Evolutionary conservation across 495 filamentous ascomycete genomes (phyloP).

Genomic region (Podospora pseudopauciseta): DNA sequence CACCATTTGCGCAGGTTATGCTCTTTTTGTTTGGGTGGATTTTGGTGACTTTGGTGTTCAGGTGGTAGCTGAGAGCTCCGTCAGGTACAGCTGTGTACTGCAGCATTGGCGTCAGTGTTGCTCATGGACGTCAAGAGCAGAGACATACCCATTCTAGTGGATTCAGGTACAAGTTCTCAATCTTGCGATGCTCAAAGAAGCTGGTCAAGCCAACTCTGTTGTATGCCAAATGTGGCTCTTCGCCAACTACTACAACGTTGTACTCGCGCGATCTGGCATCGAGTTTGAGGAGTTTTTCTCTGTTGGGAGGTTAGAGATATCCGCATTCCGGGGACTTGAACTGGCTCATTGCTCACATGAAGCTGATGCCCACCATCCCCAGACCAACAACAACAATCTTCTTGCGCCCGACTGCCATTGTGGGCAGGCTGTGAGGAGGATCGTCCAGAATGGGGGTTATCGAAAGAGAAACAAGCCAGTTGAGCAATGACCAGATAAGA

Average conservation of each 20-base stretch:
- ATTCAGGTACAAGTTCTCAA: constrained; percentile 89
- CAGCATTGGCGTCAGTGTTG: not conserved
- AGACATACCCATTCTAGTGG: constrained; percentile 77
- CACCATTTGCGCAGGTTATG: constrained; percentile 67
- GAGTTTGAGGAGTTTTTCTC: constrained; percentile 87
- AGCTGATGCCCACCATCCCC: constrained; percentile 93
- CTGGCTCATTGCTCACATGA: constrained; percentile 62
- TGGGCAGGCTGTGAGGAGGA: constrained; percentile 1
- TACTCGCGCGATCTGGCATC: constrained; percentile 74
- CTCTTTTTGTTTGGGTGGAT: constrained; percentile 63
- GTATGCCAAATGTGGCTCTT: constrained; percentile 89
- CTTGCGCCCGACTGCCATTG: constrained; percentile 51
- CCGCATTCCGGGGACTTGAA: not conserved
- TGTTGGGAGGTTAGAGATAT: constrained; percentile 3
- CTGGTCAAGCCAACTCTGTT: constrained; percentile 93
- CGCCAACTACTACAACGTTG: constrained; percentile 86
- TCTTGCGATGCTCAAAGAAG: constrained; percentile 87
- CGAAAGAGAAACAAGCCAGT: not conserved
- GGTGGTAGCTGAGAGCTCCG: constrained; percentile 70
- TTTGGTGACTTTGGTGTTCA: constrained; percentile 74
- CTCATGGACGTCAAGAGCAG: not conserved
- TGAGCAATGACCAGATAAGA: not conserved
- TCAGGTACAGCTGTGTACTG: constrained; percentile 50
- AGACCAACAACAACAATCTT: constrained; percentile 83
- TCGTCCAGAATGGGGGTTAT: not conserved